Evolutionary conservation across 2,329 filamentous ascomycete species (phyloP), one percentile per base, ranked within the genome.

Genomic region (Aspergillus viridinutans): DNA sequence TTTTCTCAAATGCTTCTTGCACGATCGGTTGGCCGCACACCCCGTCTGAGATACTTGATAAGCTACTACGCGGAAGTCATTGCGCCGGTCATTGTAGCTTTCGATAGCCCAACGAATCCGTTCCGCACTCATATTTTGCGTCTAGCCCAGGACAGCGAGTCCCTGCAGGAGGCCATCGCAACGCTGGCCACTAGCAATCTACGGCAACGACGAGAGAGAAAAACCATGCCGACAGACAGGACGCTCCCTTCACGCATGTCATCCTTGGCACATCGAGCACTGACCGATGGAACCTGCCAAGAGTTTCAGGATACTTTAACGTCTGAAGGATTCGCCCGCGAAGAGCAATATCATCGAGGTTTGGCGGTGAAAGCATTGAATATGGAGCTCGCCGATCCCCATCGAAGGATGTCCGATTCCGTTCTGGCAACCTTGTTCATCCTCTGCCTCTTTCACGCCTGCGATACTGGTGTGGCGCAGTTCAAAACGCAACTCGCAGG

Each of bases 41-140:
- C 88, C 57, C 89, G 91, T 69, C 88, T 96, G 78, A 88, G 89
- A 63, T 95, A 89, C 74, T 88, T 96, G 69, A 88, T 97, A 79
- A 89, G 95, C 71, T 96, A 96, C 75, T 97, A 96, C 75, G 88
- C 92, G 69, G 92, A 91, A 73, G 90, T 90, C 69, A 92, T 97
- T 77, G 94, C 92, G 64, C 90, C 90, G 4, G 90, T 91, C 58
- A 90, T 97, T 74, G 92, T 97, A 52, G 90, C 92, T 64, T 92
- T 96, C 72, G 93, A 97, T 71, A 87, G 87, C 10, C 88, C 90
- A 1, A 83, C 82, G 60, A 97, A 96, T 72, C 93, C 93, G 1
- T 97, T 93, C 71, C 83, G 92, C 59, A 86, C 87, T 65, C 89
- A 95, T 69, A 86, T 97, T 55, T 81, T 96, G 58, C 86, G 86